Evolutionary conservation across 164 flowering plant genomes (phyloP), one percentile per base, ranked within the genome.

Genomic region (Aristolochia fimbriata): DNA sequence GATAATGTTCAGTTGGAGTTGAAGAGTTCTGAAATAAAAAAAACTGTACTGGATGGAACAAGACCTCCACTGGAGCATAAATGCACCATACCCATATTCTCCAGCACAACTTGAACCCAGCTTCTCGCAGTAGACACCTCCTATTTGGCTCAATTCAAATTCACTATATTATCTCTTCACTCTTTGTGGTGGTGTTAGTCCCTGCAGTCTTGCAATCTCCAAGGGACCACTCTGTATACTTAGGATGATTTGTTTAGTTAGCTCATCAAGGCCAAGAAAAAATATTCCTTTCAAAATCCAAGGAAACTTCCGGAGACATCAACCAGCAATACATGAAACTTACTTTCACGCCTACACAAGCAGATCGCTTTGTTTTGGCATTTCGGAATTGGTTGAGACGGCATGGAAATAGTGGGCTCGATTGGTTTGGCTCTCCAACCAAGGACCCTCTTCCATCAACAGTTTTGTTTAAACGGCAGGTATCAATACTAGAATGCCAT

Each of bases 241-340:
- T 49, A 6, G 19, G 0, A 8, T 30, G 1, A 14, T 56, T 56
- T 93, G 98, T 87, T 93, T 55, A n/a, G n/a, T n/a, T n/a, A n/a
- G 98, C 90, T 33, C 98, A 89, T 64, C 97, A 90, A 62, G 98
- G 98, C 23, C 97, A 87, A 71, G 98, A 93, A 72, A 93, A 93
- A 76, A 55, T 72, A 43, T 93, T 93, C 62, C 88, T 78, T 6
- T 77, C 95, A 15, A 73, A 81, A 65, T 76, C 85, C 23, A 73
- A 60, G 71, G 91, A 80, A 41, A 70, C 73, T 65, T 69, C 77
- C 13, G 69, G 71, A 21, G 93, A 93, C 76, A 72, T 86, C 51
- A 93, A 93, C 60, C 68, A 83, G 55, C 63, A 84, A 65, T 93
- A 87, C 62, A 71, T 87, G 30, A 83, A 83, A 51, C 51, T 93